Evolutionary conservation across 2,329 filamentous ascomycete genomes (phyloP), one percentile per base, ranked within the genome.

Genomic region (Monosporascus sp.): DNA sequence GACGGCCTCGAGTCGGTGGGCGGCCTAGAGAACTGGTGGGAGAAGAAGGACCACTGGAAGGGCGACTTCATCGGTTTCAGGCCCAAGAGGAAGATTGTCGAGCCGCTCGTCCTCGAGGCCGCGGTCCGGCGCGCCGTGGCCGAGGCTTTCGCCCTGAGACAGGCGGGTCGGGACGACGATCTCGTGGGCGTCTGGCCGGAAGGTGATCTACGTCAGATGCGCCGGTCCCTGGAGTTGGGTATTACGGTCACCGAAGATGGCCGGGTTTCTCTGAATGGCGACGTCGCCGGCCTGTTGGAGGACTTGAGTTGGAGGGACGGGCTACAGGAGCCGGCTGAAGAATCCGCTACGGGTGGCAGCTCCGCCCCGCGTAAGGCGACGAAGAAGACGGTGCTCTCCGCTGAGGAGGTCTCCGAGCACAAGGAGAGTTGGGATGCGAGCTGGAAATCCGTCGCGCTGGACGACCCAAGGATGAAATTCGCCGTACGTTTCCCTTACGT

Each of bases 401-500:
- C 64, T 0, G 69, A 74, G 3, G 73, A 79, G 62, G 75, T 77
- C 2, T 63, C 60, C 35, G 67, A 71, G 57, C 67, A 78, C 43
- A 60, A 74, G 50, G 69, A 74, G 60, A 62, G 70, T 1, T 82
- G 77, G 77, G 77, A 80, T 54, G 62, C 69, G 11, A 75, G 74
- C 50, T 90, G 85, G 84, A 80, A 83, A 65, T 62, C 71, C 6
- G 70, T 85, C 15, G 72, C 78, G 3, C 67, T 94, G 27, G 67
- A 72, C 18, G 79, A 89, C 60, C 70, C 75, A 1, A 69, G 75
- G 41, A 66, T 88, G 58, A 90, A 89, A 67, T 92, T 94, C 74
- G 83, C 85, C 53, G 89, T 94, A 80, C 59, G 86, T 78, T 55
- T 37, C 39, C 24, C 51, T 27, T 38, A 14, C 22, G 7, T 43